A percentile compares a stretch with the other conserved stretches of the same genome.
phyloP scores from a whole-genome alignment of 176 grass and related monocot species.

The Puya raimondii region DNA sequence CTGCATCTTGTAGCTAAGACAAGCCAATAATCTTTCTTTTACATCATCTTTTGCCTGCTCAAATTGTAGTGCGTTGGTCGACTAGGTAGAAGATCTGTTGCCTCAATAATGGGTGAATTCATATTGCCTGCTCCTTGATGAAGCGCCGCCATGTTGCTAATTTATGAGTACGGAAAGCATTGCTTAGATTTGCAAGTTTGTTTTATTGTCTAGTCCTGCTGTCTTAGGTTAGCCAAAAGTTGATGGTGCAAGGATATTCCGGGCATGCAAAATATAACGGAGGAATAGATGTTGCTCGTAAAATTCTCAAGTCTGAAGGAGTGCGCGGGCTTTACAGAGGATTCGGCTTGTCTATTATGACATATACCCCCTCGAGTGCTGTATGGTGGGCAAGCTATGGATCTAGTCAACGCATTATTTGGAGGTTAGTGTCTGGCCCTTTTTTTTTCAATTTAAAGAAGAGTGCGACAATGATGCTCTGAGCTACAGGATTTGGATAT shows the following conservation, averaged over 20 bases:
- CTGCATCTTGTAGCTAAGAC: too few relatives aligned
- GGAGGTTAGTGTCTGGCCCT: constrained; percentile 45
- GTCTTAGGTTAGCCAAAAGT: constrained; percentile 92
- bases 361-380: constrained; percentile 82
- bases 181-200: background rate
- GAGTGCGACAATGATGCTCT: background rate
- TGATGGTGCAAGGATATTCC: constrained; percentile 99
- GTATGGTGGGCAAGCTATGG: constrained; percentile 99
- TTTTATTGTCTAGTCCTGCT: constrained; percentile 8
- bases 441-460: background rate
- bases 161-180: background rate
- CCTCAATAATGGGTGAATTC: too few relatives aligned
- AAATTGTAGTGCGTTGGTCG: too few relatives aligned
- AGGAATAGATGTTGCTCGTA: constrained; percentile 75
- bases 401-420: constrained; percentile 83
- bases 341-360: constrained; percentile 93
- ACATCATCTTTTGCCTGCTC: too few relatives aligned
- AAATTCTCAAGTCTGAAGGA: constrained; percentile 70
- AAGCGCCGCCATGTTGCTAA: background rate
- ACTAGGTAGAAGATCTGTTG: too few relatives aligned
- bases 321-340: constrained; percentile 78
- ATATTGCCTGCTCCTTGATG: too few relatives aligned
- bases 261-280: constrained; percentile 72
- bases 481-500: background rate
- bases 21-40: too few relatives aligned